These are phyloP conservation scores for Neonectria neomacrospora DNA, from an alignment of 2,329 filamentous ascomycete species.

Conservation along the genomic window DNA sequence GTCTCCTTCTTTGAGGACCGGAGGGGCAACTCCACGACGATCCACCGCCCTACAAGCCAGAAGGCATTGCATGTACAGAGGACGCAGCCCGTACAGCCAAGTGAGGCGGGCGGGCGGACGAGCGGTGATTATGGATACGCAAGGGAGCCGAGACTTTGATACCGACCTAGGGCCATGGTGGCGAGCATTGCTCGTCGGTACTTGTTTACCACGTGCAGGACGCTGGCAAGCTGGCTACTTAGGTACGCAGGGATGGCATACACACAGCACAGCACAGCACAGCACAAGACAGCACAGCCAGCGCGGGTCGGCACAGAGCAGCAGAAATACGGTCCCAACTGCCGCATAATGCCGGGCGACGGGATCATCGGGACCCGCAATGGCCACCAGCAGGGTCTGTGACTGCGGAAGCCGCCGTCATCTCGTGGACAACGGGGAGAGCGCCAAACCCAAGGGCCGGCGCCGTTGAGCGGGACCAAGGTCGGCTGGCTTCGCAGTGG, in stretches of 20 bases:
- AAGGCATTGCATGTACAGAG: slow-evolving; percentile 1
- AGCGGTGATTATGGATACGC: slow-evolving; percentile 30
- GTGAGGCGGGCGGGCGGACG: slow-evolving; percentile 29
- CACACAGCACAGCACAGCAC: slow-evolving; percentile 33
- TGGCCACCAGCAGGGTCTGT: slow-evolving; percentile 34
- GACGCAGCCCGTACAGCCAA: slow-evolving; percentile 10
- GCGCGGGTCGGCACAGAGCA: slow-evolving; percentile 27
- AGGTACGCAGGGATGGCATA: neutral
- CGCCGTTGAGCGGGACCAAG: slow-evolving; percentile 39
- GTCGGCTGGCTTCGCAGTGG: slow-evolving; percentile 31
- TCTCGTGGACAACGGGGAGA: slow-evolving; percentile 29
- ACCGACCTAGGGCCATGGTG: slow-evolving; percentile 6
- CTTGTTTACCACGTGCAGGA: neutral
- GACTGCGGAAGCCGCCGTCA: slow-evolving; percentile 37
- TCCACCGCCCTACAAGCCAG: slow-evolving; percentile 24
- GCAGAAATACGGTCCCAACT: slow-evolving; percentile 22
- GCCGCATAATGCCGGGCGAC: slow-evolving; percentile 32
- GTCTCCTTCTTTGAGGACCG: slow-evolving; percentile 11
- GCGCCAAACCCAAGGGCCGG: slow-evolving; percentile 30
- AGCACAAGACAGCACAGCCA: slow-evolving; percentile 21
- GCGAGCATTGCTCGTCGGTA: slow-evolving; percentile 3
- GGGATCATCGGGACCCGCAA: slow-evolving; percentile 37
- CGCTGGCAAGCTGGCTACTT: neutral
- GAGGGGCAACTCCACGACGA: slow-evolving; percentile 36
- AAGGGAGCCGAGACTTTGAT: slow-evolving; percentile 32